These are phyloP conservation scores for Aleurites moluccanus DNA, from an alignment of 441 rosid species.

Conservation along the genomic window DNA sequence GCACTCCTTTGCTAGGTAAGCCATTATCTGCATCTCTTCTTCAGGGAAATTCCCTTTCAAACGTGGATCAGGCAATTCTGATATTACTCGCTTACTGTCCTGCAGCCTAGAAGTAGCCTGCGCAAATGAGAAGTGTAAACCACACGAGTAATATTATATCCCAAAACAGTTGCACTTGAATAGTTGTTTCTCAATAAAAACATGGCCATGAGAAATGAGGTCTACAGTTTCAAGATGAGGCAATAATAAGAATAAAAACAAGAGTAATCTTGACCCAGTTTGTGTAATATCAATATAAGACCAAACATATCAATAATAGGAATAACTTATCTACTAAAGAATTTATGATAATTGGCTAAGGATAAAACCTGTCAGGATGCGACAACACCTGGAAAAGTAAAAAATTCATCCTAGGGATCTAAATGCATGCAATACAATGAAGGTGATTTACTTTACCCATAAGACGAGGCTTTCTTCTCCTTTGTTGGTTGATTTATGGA, in stretches of 20 bases:
- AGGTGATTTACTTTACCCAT: conserved; percentile 65
- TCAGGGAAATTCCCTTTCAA: conserved; percentile 64
- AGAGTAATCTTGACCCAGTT: background rate
- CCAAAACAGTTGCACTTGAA: background rate
- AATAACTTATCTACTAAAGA: background rate
- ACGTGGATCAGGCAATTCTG: conserved; percentile 81
- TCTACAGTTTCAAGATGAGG: background rate
- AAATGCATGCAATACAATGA: conserved; percentile 11
- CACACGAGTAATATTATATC: background rate
- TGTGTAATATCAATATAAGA: background rate
- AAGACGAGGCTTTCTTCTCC: conserved; percentile 93
- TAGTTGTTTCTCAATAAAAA: background rate
- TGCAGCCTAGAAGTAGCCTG: conserved; percentile 83
- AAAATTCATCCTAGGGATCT: background rate
- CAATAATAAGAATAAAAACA: background rate
- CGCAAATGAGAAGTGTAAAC: conserved; percentile 10
- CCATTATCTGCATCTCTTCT: conserved; percentile 90
- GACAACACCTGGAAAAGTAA: background rate
- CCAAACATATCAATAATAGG: background rate
- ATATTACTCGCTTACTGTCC: conserved; percentile 57
- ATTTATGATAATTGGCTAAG: background rate
- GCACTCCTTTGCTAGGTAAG: conserved; percentile 92
- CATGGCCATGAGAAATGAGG: background rate
- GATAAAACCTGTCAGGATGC: background rate
- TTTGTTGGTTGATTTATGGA: conserved; percentile 61